Base-by-base conservation (phyloP, 108 stramenopile species). In the Cylindrotheca closterium region DNA sequence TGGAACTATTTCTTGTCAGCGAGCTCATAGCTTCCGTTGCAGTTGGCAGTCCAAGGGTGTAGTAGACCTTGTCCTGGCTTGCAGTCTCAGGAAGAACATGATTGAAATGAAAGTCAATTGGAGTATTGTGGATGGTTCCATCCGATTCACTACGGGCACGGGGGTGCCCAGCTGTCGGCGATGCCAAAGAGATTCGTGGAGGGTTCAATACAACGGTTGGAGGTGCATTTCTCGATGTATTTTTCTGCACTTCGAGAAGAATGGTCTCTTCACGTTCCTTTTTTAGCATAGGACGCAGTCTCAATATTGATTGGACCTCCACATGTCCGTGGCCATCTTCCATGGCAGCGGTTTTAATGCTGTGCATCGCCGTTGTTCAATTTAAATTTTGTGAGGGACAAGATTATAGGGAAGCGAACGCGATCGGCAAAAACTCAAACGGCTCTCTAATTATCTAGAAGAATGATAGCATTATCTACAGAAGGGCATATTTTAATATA, bases 41-140 rank as follows among this genome's bases (percentile, higher is more conserved):
- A 31, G 68, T 68, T 10, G 74, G 62, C 8, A 68, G 56, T 2
- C 74, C 74, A 12, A 75, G 21, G 5, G 67, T 53, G 58, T 75
- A 63, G 56, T 68, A 75, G n/a, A 75, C 42, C 31, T 75, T 75
- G 48, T 75, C 74, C 58, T 75, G 74, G 30, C 58, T 68, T 30
- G 67, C 58, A 17, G 25, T 42, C 3, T 75, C 74, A 1, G 55
- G 18, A 4, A 75, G 27, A 21, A 75, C 31, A 26, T 68, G 61
- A 30, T 75, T 68, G 63, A 75, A 75, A 45, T 68, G 74, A 55
- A 57, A 75, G 23, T 75, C 74, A 27, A 25, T 51, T 21, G 60
- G 60, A 26, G 53, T 54, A 19, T 58, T 58, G 1, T 51, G n/a
- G 2, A 51, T 27, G 24, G 70, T 70, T 19, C 58, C 60, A 73